These are phyloP conservation scores for Hericium rajendrae DNA, from an alignment of 768 basidiomycete genomes.

Conservation along the genomic window DNA sequence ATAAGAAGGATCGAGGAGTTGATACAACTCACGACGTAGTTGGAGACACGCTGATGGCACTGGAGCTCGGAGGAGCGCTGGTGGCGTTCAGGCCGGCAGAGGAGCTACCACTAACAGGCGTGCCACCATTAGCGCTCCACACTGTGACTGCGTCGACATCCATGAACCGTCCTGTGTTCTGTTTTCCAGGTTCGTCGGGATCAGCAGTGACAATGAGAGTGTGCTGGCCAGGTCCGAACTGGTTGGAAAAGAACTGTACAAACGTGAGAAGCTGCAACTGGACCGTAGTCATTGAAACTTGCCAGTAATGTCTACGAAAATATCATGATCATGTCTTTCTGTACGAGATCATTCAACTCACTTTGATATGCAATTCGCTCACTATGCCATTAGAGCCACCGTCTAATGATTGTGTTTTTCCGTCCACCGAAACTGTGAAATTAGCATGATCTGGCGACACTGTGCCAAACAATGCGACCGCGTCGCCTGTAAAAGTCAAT, in stretches of 20 bases:
- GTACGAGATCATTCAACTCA: conserved; percentile 9
- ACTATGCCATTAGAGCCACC: conserved; percentile 29
- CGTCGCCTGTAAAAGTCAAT: conserved; percentile 38
- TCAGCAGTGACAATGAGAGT: conserved; percentile 28
- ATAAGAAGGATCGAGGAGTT: no score
- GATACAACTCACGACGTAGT: no score
- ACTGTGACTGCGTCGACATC: conserved; percentile 8
- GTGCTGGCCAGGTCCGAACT: conserved; percentile 30
- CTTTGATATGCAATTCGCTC: conserved; percentile 24
- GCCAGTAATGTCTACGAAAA: conserved; percentile 18
- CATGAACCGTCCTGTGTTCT: conserved; percentile 2
- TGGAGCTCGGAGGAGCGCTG: background rate
- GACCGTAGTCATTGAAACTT: conserved; percentile 2
- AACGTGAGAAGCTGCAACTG: background rate
- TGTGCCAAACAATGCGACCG: conserved; percentile 45
- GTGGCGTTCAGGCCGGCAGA: no score
- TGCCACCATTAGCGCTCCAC: background rate
- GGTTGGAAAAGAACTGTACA: conserved; percentile 31
- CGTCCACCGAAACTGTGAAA: conserved; percentile 38
- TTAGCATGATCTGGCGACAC: conserved; percentile 42
- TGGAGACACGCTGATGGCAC: background rate
- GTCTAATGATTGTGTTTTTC: conserved; percentile 21
- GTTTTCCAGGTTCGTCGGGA: conserved; percentile 4
- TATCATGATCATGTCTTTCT: background rate
- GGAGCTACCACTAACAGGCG: background rate